Base-by-base conservation (phyloP, 257 asterid genomes). In the Gardenia jasminoides region DNA sequence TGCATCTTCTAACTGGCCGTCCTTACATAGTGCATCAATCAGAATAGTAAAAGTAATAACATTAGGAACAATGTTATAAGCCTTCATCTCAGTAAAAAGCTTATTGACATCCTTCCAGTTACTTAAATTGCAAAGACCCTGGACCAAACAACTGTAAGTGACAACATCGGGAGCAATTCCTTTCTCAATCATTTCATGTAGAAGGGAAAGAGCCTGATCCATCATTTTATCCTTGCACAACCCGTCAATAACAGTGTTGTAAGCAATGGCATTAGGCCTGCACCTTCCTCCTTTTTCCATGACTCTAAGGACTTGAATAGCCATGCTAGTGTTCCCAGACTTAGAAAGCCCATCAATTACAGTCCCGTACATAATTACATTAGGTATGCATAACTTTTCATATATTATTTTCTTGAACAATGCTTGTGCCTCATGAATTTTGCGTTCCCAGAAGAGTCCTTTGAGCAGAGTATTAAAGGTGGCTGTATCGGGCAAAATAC, bases 401-500 rank as follows among this genome's bases (percentile, higher is more conserved):
- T 36, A 36, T 36, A 36, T 36, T 36, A 36, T 36, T 36, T 36
- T 36, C 39, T 36, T 36, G 39, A 36, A 36, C 39, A 36, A 36
- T 36, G 39, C 39, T 36, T 36, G 39, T 36, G 39, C 39, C 39
- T 36, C 39, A 36, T 36, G 39, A 36, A 36, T 36, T 36, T 36
- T 36, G 54, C 11, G 54, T 48, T 48, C 54, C 54, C 79, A 0
- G 78, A 80, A 75, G 70, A 86, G 77, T 0, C 89, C 89, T 28
- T 52, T 80, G 0, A 86, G 44, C 17, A 78, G 68, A 58, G 78
- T 73, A 19, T 7, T 77, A 58, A 67, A 39, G 10, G 81, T 59
- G 31, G 67, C 6, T 10, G 46, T 75, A 72, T 62, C 19, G 2
- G 78, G 80, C 20, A 20, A 46, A 72, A 41, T 2, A 47, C 52